Evolutionary conservation across 495 filamentous ascomycete genomes (phyloP).

Genomic region (Trichodelitschia bisporula): DNA sequence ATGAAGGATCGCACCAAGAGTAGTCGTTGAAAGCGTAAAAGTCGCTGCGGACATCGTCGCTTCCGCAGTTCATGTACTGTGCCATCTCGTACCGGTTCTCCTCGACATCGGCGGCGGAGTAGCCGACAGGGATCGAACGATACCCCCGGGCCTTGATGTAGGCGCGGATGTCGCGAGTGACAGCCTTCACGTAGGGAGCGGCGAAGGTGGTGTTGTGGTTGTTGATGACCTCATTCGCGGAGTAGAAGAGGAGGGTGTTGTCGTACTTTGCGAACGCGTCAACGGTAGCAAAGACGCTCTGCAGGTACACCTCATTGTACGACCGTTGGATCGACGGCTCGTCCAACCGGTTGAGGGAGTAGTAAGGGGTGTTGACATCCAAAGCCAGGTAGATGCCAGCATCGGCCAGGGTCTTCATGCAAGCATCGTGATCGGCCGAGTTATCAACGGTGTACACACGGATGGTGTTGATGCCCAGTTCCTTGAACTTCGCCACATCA

Average conservation of each 20-base stretch:
- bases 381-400: slow-evolving; percentile 68
- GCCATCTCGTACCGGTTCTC: slow-evolving; percentile 77
- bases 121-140: slow-evolving; percentile 70
- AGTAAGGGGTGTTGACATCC: slow-evolving; percentile 55
- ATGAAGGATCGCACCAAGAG: slow-evolving; percentile 79
- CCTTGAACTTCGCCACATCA: slow-evolving; percentile 63
- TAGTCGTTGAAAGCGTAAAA: slow-evolving; percentile 99
- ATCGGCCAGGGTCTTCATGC: slow-evolving; percentile 15
- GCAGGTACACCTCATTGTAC: slow-evolving; percentile 81
- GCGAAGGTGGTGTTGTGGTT: slow-evolving; percentile 43
- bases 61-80: slow-evolving; percentile 83
- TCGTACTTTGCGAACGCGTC: slow-evolving; percentile 67
- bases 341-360: slow-evolving; percentile 66
- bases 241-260: slow-evolving; percentile 90
- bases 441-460: slow-evolving; percentile 90
- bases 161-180: slow-evolving; percentile 73
- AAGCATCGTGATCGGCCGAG: slow-evolving; percentile 45
- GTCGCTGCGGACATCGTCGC: slow-evolving; percentile 62
- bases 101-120: slow-evolving; percentile 71
- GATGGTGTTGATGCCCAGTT: slow-evolving; percentile 73
- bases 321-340: slow-evolving; percentile 46
- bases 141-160: slow-evolving; percentile 56
- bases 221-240: slow-evolving; percentile 93
- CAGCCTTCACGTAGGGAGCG: slow-evolving; percentile 81
- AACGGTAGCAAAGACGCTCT: slow-evolving; percentile 81